phyloP scores from a whole-genome alignment of 176 grass and related monocot species.

The Luzula sylvatica region DNA sequence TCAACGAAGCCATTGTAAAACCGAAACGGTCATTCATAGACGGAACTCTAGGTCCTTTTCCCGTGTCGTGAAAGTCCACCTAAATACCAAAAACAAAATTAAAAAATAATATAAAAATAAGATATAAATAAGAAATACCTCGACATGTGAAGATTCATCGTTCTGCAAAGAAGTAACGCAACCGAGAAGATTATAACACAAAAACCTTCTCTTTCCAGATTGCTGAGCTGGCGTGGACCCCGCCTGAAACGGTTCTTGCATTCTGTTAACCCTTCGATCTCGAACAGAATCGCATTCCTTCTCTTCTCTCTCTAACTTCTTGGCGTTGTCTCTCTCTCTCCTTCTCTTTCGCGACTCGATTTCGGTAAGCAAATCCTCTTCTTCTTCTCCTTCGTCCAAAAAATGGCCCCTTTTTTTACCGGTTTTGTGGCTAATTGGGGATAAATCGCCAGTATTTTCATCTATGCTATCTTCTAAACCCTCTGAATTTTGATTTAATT shows the following conservation, averaged over 20 bases:
- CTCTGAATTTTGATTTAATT: slow-evolving; percentile 30
- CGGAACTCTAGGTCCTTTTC: slow-evolving; percentile 93
- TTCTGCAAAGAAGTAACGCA: slow-evolving; percentile 82
- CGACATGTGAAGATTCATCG: slow-evolving; percentile 74
- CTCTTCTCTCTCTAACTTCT: slow-evolving; percentile 2
- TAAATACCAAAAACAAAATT: slow-evolving; percentile 20
- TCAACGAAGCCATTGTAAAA: slow-evolving; percentile 93
- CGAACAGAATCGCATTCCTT: slow-evolving; percentile 40
- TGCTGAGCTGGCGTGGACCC: slow-evolving; percentile 59
- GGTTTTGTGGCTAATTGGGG: slow-evolving; percentile 39
- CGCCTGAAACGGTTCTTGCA: slow-evolving; percentile 77
- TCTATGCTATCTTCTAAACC: slow-evolving; percentile 61
- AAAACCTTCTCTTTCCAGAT: slow-evolving; percentile 54
- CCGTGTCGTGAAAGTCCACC: slow-evolving; percentile 96
- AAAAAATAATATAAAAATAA: not conserved
- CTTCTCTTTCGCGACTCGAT: slow-evolving; percentile 50
- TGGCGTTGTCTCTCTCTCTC: slow-evolving; percentile 25
- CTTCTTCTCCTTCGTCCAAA: slow-evolving; percentile 44
- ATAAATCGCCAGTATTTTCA: slow-evolving; percentile 45
- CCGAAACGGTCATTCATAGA: slow-evolving; percentile 95
- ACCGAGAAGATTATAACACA: slow-evolving; percentile 88
- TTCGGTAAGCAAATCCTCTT: slow-evolving; percentile 42
- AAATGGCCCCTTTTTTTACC: slow-evolving; percentile 29
- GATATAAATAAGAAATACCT: slow-evolving; percentile 33
- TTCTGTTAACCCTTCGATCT: slow-evolving; percentile 27